Percentiles rank a stretch among this genome's conserved stretches.
Evolutionary conservation across 2,329 filamentous ascomycete genomes (phyloP).

Genomic region (Knufia fluminis): DNA sequence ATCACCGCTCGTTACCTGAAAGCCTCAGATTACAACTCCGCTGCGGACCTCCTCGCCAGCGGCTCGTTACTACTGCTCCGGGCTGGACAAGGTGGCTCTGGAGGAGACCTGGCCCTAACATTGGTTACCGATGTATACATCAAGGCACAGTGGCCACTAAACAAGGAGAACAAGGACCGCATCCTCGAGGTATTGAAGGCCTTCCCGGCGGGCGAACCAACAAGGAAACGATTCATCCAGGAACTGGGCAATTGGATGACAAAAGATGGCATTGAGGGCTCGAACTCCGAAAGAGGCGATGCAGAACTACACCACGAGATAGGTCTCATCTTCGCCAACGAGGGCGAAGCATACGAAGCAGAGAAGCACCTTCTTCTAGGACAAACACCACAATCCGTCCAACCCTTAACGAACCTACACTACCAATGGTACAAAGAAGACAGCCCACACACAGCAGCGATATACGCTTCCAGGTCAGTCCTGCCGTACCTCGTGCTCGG

Average conservation of each 20-base stretch:
- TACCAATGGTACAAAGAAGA: constrained; percentile 91
- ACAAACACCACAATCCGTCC: constrained; percentile 79
- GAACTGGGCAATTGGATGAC: constrained; percentile 84
- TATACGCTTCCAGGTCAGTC: constrained; percentile 77
- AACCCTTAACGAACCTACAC: constrained; percentile 71
- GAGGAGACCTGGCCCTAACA: constrained; percentile 78
- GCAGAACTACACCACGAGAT: constrained; percentile 89
- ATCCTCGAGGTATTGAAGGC: constrained; percentile 69
- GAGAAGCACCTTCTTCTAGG: constrained; percentile 68
- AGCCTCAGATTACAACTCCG: constrained; percentile 61
- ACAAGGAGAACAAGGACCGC: constrained; percentile 45
- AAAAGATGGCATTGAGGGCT: constrained; percentile 58
- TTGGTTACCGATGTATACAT: constrained; percentile 85
- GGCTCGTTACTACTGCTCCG: constrained; percentile 79
- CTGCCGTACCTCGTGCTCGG: constrained; percentile 85
- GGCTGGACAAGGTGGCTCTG: constrained; percentile 87
- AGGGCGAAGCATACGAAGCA: constrained; percentile 85
- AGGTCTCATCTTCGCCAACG: constrained; percentile 81
- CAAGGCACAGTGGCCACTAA: constrained; percentile 70
- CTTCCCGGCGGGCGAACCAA: constrained; percentile 77
- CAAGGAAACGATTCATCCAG: constrained; percentile 80
- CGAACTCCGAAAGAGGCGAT: constrained; percentile 72
- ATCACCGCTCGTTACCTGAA: constrained; percentile 93
- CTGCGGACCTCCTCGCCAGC: constrained; percentile 74
- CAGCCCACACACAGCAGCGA: constrained; percentile 74